Conservation (phyloP, 805 yeast species). For the Lachancea waltii region DNA sequence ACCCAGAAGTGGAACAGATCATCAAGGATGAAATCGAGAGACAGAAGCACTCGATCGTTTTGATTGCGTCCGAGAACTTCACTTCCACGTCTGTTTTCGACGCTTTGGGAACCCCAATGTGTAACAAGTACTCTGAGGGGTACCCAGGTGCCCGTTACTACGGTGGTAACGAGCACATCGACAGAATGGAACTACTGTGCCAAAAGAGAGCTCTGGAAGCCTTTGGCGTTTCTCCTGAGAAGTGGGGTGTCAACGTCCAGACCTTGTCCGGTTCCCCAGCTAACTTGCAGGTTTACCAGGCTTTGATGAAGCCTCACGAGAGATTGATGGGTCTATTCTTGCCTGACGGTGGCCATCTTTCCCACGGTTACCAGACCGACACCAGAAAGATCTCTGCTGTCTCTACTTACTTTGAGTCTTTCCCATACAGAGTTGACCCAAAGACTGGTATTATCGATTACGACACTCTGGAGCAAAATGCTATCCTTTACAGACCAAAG, state of each 20-base stretch:
- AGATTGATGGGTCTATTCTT: slow-evolving; percentile 96
- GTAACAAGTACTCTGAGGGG: slow-evolving; percentile 97
- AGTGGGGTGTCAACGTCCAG: slow-evolving; percentile 98
- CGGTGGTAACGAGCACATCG: slow-evolving; percentile 97
- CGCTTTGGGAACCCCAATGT: slow-evolving; percentile 95
- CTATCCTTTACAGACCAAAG: slow-evolving; percentile 90
- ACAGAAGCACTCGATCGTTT: slow-evolving; percentile 87
- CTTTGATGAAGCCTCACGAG: slow-evolving; percentile 90
- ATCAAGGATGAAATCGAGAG: slow-evolving; percentile 77
- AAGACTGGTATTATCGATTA: slow-evolving; percentile 94
- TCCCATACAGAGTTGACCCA: slow-evolving; percentile 94
- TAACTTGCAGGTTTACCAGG: slow-evolving; percentile 92
- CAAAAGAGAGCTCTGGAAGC: slow-evolving; percentile 93
- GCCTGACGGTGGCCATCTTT: slow-evolving; percentile 98
- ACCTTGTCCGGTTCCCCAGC: slow-evolving; percentile 97
- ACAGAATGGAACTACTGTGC: slow-evolving; percentile 86
- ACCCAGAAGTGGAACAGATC: slow-evolving; percentile 72
- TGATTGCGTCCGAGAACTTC: slow-evolving; percentile 96
- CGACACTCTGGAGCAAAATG: slow-evolving; percentile 88
- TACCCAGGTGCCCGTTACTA: slow-evolving; percentile 99
- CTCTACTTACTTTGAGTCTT: slow-evolving; percentile 94
- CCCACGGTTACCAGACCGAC: slow-evolving; percentile 97
- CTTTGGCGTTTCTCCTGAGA: slow-evolving; percentile 66
- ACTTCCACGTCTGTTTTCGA: slow-evolving; percentile 95
- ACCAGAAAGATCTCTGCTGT: slow-evolving; percentile 90